Evolutionary conservation across 768 basidiomycete genomes (phyloP).

Genomic region (Boletellus emodensis): DNA sequence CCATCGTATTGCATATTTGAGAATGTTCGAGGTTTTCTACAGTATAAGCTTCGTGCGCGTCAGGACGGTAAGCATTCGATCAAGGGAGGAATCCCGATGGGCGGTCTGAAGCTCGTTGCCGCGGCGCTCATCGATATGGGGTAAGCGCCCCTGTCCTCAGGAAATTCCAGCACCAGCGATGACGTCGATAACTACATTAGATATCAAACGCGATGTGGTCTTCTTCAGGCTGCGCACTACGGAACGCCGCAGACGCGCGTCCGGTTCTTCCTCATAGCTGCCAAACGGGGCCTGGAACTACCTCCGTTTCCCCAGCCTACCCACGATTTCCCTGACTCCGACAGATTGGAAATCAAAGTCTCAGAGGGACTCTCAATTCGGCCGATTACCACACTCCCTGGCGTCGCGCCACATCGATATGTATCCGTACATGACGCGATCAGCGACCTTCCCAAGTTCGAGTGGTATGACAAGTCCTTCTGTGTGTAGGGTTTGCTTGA

Average conservation of each 20-base stretch:
- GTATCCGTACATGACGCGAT: constrained; percentile 73
- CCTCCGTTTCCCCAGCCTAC: constrained; percentile 42
- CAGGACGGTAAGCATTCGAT: constrained; percentile 42
- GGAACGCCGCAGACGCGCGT: constrained; percentile 44
- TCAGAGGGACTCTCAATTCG: constrained; percentile 36
- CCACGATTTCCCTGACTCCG: constrained; percentile 38
- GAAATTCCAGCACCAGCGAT: neutral
- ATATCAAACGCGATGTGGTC: constrained; percentile 41
- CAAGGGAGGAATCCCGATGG: constrained; percentile 65
- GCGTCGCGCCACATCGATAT: constrained; percentile 52
- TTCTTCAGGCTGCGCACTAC: constrained; percentile 47
- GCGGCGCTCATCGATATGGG: constrained; percentile 61
- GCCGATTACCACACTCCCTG: constrained; percentile 45
- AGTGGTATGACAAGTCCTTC: constrained; percentile 50
- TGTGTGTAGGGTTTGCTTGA: neutral
- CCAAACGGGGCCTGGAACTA: constrained; percentile 33
- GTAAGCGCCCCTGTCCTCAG: constrained; percentile 35
- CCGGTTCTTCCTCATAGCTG: constrained; percentile 47
- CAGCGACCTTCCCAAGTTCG: constrained; percentile 64
- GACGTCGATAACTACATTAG: constrained; percentile 19
- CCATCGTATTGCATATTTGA: constrained; percentile 47
- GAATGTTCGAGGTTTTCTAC: constrained; percentile 46
- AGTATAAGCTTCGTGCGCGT: constrained; percentile 35
- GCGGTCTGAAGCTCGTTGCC: constrained; percentile 66
- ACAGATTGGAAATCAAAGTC: constrained; percentile 50